These are phyloP conservation scores for Myrica gale DNA, from an alignment of 306 rosid species.

Conservation along the genomic window DNA sequence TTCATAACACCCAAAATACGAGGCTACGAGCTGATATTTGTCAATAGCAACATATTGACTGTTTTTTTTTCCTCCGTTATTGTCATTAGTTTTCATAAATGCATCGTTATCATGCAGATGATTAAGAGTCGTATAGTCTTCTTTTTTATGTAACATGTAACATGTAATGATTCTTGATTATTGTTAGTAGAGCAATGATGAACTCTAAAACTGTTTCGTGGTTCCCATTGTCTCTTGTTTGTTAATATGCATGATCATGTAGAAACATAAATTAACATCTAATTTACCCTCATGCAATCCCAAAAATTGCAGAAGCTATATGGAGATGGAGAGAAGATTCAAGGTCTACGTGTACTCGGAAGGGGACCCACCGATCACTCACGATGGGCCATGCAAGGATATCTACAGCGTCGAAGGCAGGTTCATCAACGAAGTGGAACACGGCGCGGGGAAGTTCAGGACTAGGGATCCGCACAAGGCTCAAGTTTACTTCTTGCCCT, in stretches of 20 bases:
- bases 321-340: constrained; percentile 78
- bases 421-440: constrained; percentile 78
- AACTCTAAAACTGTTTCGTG: background rate
- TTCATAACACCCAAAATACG: too few species aligned
- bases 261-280: background rate
- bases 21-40: too few species aligned
- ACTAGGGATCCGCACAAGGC: constrained; percentile 56
- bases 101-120: background rate
- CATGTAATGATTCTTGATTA: background rate
- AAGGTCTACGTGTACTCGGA: constrained; percentile 73
- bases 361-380: constrained; percentile 72
- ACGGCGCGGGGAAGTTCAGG: constrained; percentile 47
- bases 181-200: constrained; percentile 2
- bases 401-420: constrained; percentile 80
- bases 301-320: constrained; percentile 57
- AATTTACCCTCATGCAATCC: background rate
- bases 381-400: constrained; percentile 84
- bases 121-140: background rate
- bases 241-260: background rate
- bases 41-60: background rate
- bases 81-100: background rate
- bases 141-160: background rate
- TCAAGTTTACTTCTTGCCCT: constrained; percentile 73
- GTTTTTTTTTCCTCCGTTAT: background rate
- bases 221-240: too few species aligned